A percentile compares a stretch with the other conserved stretches of the same genome.
Evolutionary conservation across 805 yeast species (phyloP).

Genomic region (Candida alai): DNA sequence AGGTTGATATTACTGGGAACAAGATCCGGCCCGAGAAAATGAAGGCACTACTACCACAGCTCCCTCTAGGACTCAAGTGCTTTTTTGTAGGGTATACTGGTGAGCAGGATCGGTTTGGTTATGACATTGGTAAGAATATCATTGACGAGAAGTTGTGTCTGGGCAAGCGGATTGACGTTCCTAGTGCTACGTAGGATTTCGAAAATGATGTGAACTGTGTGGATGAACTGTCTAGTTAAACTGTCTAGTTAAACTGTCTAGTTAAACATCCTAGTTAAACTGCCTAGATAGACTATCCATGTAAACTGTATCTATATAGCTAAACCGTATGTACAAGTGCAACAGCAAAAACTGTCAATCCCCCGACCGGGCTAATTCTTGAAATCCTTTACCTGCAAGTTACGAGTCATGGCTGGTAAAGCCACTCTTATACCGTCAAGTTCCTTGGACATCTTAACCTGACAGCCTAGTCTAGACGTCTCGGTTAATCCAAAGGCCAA

Average conservation of each 20-base stretch:
- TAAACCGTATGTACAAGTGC: conserved; percentile 2
- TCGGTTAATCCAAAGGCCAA: conserved; percentile 96
- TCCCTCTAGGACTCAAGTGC: conserved; percentile 9
- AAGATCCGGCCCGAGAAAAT: conserved; percentile 5
- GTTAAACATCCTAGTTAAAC: too few species aligned
- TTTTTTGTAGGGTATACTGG: conserved; percentile 16
- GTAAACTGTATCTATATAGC: conserved; percentile 4
- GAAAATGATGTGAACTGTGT: too few species aligned
- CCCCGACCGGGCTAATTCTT: conserved; percentile 17
- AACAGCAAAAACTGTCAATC: conserved; percentile 1
- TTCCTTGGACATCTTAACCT: conserved; percentile 82
- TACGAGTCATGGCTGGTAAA: conserved; percentile 95
- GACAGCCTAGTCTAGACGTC: conserved; percentile 94
- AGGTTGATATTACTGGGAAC: conserved; percentile 17
- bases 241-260: conserved; percentile 1
- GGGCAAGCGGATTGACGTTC: conserved; percentile 14
- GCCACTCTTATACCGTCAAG: conserved; percentile 94
- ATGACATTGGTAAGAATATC: conserved; percentile 17
- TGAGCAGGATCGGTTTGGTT: conserved; percentile 17
- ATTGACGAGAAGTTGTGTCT: conserved; percentile 10
- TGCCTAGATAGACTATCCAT: too few species aligned
- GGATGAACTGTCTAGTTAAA: background rate
- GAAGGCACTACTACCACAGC: background rate
- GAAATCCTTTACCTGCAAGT: conserved; percentile 80
- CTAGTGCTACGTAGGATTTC: conserved; percentile 1